Evolutionary conservation across 2,329 filamentous ascomycete species (phyloP).

Genomic region (Mycosphaerella sp.): DNA sequence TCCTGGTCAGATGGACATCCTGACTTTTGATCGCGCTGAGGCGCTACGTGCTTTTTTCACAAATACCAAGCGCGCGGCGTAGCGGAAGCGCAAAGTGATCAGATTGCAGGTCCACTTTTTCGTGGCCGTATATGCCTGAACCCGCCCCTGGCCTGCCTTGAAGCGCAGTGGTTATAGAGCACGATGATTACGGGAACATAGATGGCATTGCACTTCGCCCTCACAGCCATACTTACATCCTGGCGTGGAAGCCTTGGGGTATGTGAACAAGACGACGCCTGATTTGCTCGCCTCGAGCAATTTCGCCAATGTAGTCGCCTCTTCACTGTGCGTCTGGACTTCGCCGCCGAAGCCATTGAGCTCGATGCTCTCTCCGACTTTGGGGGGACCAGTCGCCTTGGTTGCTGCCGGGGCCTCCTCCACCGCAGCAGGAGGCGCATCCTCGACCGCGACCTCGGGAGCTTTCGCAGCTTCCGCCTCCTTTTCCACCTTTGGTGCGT

Average conservation of each 20-base stretch:
- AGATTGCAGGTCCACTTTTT: no score
- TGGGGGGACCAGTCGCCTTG: slow-evolving; percentile 21
- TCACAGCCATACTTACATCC: slow-evolving; percentile 62
- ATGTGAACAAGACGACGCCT: slow-evolving; percentile 89
- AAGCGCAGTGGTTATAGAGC: no score
- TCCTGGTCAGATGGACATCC: not conserved
- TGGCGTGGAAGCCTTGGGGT: slow-evolving; percentile 88
- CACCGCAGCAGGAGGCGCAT: slow-evolving; percentile 20
- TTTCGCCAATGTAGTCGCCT: slow-evolving; percentile 69
- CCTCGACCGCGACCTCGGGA: slow-evolving; percentile 27
- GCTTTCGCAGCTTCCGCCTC: slow-evolving; percentile 28
- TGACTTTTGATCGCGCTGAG: not conserved
- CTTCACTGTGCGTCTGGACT: slow-evolving; percentile 77
- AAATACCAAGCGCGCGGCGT: no score
- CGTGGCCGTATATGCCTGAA: no score
- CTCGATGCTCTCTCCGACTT: slow-evolving; percentile 47
- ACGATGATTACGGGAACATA: no score
- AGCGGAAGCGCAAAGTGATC: no score
- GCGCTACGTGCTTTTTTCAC: no score
- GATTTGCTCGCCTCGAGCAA: slow-evolving; percentile 76
- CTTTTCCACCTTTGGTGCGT: slow-evolving; percentile 34
- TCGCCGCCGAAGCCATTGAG: slow-evolving; percentile 57
- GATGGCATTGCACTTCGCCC: no score
- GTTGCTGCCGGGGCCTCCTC: slow-evolving; percentile 3
- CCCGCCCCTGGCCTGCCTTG: no score